A percentile compares a stretch with the other conserved stretches of the same genome.
Evolutionary conservation across 371 early-diverging fungal species (phyloP).

Genomic region (Polyrhizophydium stewartii): DNA sequence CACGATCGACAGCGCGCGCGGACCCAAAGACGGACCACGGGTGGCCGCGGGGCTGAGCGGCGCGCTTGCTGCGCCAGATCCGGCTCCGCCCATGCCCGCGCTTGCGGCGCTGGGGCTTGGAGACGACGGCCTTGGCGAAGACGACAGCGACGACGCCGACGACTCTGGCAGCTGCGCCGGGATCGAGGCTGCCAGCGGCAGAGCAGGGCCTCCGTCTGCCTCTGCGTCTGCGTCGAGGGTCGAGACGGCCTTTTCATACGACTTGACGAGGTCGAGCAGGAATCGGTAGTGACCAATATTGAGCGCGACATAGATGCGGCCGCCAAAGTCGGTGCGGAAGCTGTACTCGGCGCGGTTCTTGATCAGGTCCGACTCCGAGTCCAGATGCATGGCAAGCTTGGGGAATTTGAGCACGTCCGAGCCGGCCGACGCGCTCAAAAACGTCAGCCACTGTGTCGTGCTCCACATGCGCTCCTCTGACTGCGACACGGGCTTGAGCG

Average conservation of each 20-base stretch:
- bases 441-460: constrained; percentile 36
- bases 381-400: constrained; percentile 41
- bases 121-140: neutral
- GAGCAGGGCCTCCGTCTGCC: neutral
- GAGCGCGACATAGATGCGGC: constrained; percentile 67
- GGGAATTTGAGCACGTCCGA: constrained; percentile 65
- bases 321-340: constrained; percentile 60
- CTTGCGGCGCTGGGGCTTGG: neutral
- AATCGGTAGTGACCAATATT: constrained; percentile 70
- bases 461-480: constrained; percentile 39
- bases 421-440: constrained; percentile 29
- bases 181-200: neutral
- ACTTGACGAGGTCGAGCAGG: constrained; percentile 49
- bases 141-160: neutral
- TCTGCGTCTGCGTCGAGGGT: neutral
- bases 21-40: neutral
- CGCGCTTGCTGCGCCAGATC: neutral
- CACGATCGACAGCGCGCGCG: neutral
- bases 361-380: constrained; percentile 20
- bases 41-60: neutral
- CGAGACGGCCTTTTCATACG: constrained; percentile 30
- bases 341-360: constrained; percentile 29
- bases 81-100: neutral
- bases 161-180: neutral
- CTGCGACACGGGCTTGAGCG: constrained; percentile 35